Evolutionary conservation across 2,329 filamentous ascomycete species (phyloP).

Genomic region (Capronia epimyces): DNA sequence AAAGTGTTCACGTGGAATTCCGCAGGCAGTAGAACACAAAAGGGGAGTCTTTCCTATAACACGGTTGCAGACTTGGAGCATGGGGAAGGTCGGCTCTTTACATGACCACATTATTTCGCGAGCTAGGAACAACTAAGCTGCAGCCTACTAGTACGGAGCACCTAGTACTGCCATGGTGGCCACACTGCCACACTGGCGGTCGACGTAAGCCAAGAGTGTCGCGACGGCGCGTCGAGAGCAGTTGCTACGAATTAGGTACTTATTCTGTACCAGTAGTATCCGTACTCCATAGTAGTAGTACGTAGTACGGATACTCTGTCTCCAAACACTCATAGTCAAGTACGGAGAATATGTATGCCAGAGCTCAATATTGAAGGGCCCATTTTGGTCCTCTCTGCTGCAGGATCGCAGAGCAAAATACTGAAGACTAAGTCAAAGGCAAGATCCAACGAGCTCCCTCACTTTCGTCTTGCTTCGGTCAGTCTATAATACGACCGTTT

Average conservation of each 20-base stretch:
- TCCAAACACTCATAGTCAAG: neutral
- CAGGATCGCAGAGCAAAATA: neutral
- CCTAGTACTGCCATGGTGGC: too few species aligned
- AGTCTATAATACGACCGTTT: slow-evolving; percentile 13
- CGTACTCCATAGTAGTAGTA: too few species aligned
- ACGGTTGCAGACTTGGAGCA: neutral
- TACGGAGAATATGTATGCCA: neutral
- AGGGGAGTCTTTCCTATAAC: slow-evolving; percentile 5
- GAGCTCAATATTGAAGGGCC: neutral
- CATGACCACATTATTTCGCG: too few species aligned
- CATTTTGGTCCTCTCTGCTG: neutral
- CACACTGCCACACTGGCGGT: neutral
- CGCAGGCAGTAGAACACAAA: slow-evolving; percentile 19
- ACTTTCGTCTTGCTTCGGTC: neutral
- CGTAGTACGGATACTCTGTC: too few species aligned
- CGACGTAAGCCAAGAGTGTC: neutral
- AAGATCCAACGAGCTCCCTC: slow-evolving; percentile 14
- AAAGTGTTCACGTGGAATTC: neutral
- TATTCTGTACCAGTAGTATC: too few species aligned
- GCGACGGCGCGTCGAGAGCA: too few species aligned
- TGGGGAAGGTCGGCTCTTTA: neutral
- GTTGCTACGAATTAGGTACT: too few species aligned
- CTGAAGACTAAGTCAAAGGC: neutral
- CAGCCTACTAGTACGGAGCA: neutral
- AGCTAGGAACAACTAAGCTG: neutral